These are phyloP conservation scores for Trametes gibbosa DNA, from an alignment of 768 basidiomycete species.

Conservation along the genomic window DNA sequence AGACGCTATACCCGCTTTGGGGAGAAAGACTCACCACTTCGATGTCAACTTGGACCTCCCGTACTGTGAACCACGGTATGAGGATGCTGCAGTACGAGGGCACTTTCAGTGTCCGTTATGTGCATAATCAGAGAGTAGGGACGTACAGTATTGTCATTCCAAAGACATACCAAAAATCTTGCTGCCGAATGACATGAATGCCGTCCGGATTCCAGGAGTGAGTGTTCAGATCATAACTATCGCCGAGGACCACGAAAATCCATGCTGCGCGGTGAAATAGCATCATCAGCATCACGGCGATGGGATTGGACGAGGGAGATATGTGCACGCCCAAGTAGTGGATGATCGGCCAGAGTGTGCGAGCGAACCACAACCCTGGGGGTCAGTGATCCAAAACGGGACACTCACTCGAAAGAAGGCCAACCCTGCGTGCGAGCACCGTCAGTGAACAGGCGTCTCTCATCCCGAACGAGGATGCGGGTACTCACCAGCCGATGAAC, in stretches of 20 bases:
- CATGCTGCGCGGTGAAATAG: constrained; percentile 28
- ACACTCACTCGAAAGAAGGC: constrained; percentile 32
- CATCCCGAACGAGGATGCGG: constrained; percentile 9
- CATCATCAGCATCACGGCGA: neutral
- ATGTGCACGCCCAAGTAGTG: neutral
- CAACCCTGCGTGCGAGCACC: constrained; percentile 26
- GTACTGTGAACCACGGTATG: constrained; percentile 40
- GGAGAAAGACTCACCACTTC: constrained; percentile 36
- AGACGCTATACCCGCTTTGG: constrained; percentile 6
- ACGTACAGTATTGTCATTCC: constrained; percentile 41
- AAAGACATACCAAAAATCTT: constrained; percentile 43
- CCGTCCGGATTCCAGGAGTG: constrained; percentile 34
- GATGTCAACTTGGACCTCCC: constrained; percentile 39
- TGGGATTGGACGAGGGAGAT: neutral
- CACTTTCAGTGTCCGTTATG: neutral
- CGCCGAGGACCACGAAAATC: constrained; percentile 42
- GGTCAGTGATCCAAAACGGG: constrained; percentile 2
- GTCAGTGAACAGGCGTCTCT: constrained; percentile 21
- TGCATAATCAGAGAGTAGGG: neutral
- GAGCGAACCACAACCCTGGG: constrained; percentile 3
- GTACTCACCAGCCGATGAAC: constrained; percentile 41
- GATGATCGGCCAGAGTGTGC: constrained; percentile 5
- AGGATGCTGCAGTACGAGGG: constrained; percentile 29
- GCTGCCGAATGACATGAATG: constrained; percentile 34
- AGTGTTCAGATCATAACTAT: constrained; percentile 36